Evolutionary conservation across 1,284 basidiomycete genomes (phyloP), one percentile per base, ranked within the genome.

Genomic region (Ceratobasidium sp.): DNA sequence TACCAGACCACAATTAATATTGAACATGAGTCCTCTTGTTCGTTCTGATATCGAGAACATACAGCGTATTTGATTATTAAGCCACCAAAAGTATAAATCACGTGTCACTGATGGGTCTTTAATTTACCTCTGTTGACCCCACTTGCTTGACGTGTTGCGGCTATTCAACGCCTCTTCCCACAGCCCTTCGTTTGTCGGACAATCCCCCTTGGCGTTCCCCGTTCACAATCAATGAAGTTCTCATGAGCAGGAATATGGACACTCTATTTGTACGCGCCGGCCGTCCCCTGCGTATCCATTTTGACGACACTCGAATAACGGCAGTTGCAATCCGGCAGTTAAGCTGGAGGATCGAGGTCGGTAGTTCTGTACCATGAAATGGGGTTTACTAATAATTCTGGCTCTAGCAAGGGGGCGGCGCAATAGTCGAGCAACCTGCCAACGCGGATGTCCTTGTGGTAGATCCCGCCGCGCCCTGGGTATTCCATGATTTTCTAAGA

Each of bases 361-460:
- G 60, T 16, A 13, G 7, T 8, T 44, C 21, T 41, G 8, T 56
- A 36, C 39, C 39, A 27, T 13, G 6, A 4, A 25, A 7, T 14
- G 25, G 25, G 47, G 25, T 30, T 49, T 62, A 50, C 39, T 46
- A 16, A 53, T n/a, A 53, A 42, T n/a, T 21, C 7, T 42, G 36
- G 7, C 21, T 14, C 23, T 36, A 64, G 60, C 49, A 25, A 42
- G 4, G 8, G 9, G 60, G 60, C 14, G 60, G 60, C 1, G 49
- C 7, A 1, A 13, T 64, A 13, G 25, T 50, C 5, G 21, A 39
- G 3, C n/a, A 53, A 16, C 25, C 30, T 16, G 4, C 19, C 14
- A 33, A 46, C 33, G n/a, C 60, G 14, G 60, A 64, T 23, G 39
- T 64, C 9, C 50, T 64, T n/a, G 50, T 64, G 21, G 60, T 64